A percentile compares a stretch with the other conserved stretches of the same genome.
phyloP scores from a whole-genome alignment of 805 yeast genomes.

The Starmera caribaea region DNA sequence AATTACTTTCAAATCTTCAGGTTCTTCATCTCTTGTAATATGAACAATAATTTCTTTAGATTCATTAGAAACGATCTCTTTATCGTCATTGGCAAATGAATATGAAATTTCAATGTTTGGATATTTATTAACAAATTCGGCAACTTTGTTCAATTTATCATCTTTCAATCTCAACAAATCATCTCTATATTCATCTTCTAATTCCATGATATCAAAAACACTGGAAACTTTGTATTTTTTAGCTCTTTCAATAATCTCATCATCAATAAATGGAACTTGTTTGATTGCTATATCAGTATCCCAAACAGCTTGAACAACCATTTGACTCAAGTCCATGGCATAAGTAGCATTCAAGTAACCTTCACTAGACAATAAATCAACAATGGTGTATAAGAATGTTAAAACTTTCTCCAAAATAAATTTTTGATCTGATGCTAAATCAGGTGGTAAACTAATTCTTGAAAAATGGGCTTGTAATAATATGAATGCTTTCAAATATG shows the following conservation, averaged over 20 bases:
- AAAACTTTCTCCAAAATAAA: slow-evolving; percentile 39
- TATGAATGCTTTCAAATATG: slow-evolving; percentile 61
- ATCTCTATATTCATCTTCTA: slow-evolving; percentile 67
- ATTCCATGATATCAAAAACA: slow-evolving; percentile 67
- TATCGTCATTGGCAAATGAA: slow-evolving; percentile 28
- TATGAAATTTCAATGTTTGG: slow-evolving; percentile 75
- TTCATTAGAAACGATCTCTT: slow-evolving; percentile 37
- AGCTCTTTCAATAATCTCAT: slow-evolving; percentile 44
- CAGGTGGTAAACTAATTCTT: slow-evolving; percentile 51
- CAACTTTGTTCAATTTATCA: slow-evolving; percentile 50
- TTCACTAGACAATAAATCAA: slow-evolving; percentile 71
- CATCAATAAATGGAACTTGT: slow-evolving; percentile 69
- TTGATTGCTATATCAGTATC: slow-evolving; percentile 65
- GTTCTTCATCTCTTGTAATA: slow-evolving; percentile 68
- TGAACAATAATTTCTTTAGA: slow-evolving; percentile 37
- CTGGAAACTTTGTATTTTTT: slow-evolving; percentile 46
- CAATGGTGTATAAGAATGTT: slow-evolving; percentile 50
- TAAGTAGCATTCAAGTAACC: slow-evolving; percentile 70
- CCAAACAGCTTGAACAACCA: slow-evolving; percentile 85
- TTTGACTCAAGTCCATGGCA: slow-evolving; percentile 83
- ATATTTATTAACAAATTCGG: slow-evolving; percentile 80
- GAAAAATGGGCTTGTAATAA: slow-evolving; percentile 77
- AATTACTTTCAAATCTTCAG: slow-evolving; percentile 51
- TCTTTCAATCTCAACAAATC: slow-evolving; percentile 47
- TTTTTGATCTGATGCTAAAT: slow-evolving; percentile 47